phyloP scores from a whole-genome alignment of 1,284 basidiomycete species.

The Pseudozyma flocculosa region DNA sequence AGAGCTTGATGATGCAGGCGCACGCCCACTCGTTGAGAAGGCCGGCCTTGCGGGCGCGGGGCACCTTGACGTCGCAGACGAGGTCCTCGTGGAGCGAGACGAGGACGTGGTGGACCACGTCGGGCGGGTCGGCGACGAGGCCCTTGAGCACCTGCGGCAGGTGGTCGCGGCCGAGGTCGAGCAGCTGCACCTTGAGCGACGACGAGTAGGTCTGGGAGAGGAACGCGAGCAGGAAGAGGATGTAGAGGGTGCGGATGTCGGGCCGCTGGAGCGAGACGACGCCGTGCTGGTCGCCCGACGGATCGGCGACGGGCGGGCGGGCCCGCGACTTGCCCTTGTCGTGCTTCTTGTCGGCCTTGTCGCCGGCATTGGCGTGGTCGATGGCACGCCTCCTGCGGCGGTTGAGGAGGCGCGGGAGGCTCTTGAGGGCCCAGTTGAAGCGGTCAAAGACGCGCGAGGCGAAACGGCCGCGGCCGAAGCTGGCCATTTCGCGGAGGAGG shows the following conservation, averaged over 20 bases:
- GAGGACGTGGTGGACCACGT: constrained; percentile 42
- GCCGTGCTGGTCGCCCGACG: background rate
- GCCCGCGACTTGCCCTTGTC: background rate
- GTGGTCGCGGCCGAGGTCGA: constrained; percentile 40
- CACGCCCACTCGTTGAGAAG: constrained; percentile 49
- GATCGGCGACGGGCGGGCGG: constrained; percentile 4
- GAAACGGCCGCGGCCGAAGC: constrained; percentile 40
- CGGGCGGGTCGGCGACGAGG: constrained; percentile 38
- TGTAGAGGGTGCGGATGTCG: constrained; percentile 51
- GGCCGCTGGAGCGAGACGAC: constrained; percentile 34
- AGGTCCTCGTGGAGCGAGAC: constrained; percentile 48
- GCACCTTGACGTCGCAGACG: constrained; percentile 39
- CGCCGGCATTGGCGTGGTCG: constrained; percentile 13
- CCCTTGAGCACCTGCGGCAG: constrained; percentile 40
- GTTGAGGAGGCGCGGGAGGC: constrained; percentile 38
- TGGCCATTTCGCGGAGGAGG: constrained; percentile 37
- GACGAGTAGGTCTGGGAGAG: constrained; percentile 38
- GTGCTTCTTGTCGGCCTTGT: constrained; percentile 6
- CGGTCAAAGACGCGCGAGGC: constrained; percentile 42
- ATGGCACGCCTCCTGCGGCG: constrained; percentile 29
- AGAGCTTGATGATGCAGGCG: constrained; percentile 43
- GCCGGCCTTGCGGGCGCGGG: constrained; percentile 41
- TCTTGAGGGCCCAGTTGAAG: constrained; percentile 46
- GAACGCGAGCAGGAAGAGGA: constrained; percentile 49
- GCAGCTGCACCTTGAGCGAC: constrained; percentile 24